phyloP scores from a whole-genome alignment of 73 alveolate genomes.

The Paramecium primaurelia region DNA sequence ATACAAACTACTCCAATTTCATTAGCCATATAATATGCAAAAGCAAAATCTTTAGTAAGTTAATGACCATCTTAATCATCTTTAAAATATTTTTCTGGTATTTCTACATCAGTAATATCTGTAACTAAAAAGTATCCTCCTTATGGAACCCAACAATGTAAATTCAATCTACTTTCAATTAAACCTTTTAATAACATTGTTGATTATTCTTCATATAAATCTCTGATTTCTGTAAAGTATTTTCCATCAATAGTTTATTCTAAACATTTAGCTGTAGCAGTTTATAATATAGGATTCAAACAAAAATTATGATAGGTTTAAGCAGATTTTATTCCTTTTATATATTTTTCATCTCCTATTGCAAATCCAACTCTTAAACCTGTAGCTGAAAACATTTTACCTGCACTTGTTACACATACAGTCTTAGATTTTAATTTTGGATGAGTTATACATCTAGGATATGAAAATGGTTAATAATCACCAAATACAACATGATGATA shows the following conservation, averaged over 20 bases:
- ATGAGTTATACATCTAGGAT: constrained; percentile 66
- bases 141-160: constrained; percentile 59
- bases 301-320: constrained; percentile 61
- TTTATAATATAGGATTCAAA: constrained; percentile 48
- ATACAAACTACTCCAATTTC: constrained; percentile 66
- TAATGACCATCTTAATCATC: constrained; percentile 56
- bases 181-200: constrained; percentile 55
- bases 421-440: constrained; percentile 76
- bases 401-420: constrained; percentile 79
- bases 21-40: constrained; percentile 66
- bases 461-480: constrained; percentile 55
- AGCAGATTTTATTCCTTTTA: constrained; percentile 62
- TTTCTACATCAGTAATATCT: constrained; percentile 62
- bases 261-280: constrained; percentile 37
- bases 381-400: constrained; percentile 83
- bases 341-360: constrained; percentile 75
- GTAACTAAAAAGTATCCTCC: constrained; percentile 79
- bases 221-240: constrained; percentile 38
- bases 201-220: constrained; percentile 57
- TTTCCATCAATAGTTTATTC: background rate
- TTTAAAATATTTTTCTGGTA: constrained; percentile 65
- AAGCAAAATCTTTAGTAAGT: constrained; percentile 70
- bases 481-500: constrained; percentile 82
- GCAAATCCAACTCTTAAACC: constrained; percentile 93
- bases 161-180: constrained; percentile 51